Evolutionary conservation across 163 green algal species (phyloP).

Genomic region (Prototheca wickerhamii): DNA sequence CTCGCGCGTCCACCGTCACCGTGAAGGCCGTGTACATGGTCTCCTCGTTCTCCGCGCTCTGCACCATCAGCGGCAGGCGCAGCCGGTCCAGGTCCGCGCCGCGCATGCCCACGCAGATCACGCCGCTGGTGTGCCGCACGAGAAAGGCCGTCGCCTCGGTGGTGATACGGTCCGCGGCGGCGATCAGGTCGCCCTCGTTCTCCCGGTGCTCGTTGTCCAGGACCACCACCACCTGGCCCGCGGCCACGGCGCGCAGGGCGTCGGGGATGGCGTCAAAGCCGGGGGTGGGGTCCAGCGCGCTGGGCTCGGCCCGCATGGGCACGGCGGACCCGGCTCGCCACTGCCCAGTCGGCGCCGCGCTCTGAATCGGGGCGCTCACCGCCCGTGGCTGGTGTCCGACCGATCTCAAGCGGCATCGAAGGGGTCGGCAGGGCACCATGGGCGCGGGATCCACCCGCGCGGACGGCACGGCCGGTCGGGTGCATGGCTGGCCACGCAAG

Average conservation of each 20-base stretch:
- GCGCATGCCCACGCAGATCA: constrained; percentile 87
- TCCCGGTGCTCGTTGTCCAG: constrained; percentile 94
- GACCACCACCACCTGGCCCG: constrained; percentile 86
- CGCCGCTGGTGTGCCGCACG: constrained; percentile 64
- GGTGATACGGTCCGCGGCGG: constrained; percentile 76
- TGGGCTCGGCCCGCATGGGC: background rate
- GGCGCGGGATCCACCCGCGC: too few species aligned
- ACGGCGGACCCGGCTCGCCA: background rate
- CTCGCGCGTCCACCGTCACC: constrained; percentile 77
- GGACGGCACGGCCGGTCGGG: too few species aligned
- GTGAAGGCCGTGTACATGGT: constrained; percentile 94
- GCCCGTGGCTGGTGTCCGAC: too few species aligned
- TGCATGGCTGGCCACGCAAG: too few species aligned
- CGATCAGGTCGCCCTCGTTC: constrained; percentile 98
- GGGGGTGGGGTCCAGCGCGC: constrained; percentile 15
- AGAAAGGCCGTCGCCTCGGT: constrained; percentile 86
- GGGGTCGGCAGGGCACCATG: too few species aligned
- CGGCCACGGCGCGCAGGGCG: constrained; percentile 54
- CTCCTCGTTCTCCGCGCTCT: constrained; percentile 72
- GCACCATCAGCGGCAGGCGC: constrained; percentile 90
- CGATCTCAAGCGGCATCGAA: too few species aligned
- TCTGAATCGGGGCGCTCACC: too few species aligned
- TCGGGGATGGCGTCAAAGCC: constrained; percentile 63
- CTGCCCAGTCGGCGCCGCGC: background rate
- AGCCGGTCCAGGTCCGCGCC: constrained; percentile 72